Percentiles rank a stretch among this genome's conserved stretches.
These are phyloP conservation scores for Emericellopsis cladophorae DNA, from an alignment of 2,329 filamentous ascomycete species.

Conservation along the genomic window DNA sequence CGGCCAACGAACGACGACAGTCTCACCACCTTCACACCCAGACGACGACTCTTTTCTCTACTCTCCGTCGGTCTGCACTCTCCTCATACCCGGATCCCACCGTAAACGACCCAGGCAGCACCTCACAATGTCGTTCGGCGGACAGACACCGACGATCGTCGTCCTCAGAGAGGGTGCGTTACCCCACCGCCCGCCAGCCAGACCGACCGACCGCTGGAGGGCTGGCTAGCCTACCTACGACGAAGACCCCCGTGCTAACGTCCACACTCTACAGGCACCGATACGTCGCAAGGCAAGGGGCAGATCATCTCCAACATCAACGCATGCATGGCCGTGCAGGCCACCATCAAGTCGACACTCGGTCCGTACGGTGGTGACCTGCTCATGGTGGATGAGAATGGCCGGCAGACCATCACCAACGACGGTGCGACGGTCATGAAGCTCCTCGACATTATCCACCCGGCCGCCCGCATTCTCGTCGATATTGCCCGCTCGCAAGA, in stretches of 20 bases:
- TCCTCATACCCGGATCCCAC: constrained; percentile 1
- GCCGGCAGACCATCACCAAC: constrained; percentile 94
- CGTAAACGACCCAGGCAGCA: constrained; percentile 1
- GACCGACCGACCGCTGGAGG: neutral
- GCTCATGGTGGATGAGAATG: constrained; percentile 91
- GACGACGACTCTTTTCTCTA: constrained; percentile 9
- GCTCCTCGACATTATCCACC: constrained; percentile 97
- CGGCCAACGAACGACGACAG: constrained; percentile 12
- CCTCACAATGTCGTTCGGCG: constrained; percentile 79
- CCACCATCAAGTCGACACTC: constrained; percentile 88
- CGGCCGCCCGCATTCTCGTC: constrained; percentile 90
- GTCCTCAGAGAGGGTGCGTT: constrained; percentile 89
- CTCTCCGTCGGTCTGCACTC: constrained; percentile 3
- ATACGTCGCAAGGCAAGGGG: constrained; percentile 91
- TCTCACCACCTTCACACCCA: constrained; percentile 12
- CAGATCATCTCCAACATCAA: constrained; percentile 98
- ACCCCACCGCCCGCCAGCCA: constrained; percentile 20
- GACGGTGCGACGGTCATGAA: constrained; percentile 99
- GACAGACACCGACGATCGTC: constrained; percentile 94
- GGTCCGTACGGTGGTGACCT: constrained; percentile 95
- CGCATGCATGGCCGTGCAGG: constrained; percentile 90
- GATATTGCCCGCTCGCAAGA: constrained; percentile 98
- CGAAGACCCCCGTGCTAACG: no score
- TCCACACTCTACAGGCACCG: constrained; percentile 55
- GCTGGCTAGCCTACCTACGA: constrained; percentile 4